phyloP scores from a whole-genome alignment of 148 eudicot genomes.

The Camellia granthamiana region DNA sequence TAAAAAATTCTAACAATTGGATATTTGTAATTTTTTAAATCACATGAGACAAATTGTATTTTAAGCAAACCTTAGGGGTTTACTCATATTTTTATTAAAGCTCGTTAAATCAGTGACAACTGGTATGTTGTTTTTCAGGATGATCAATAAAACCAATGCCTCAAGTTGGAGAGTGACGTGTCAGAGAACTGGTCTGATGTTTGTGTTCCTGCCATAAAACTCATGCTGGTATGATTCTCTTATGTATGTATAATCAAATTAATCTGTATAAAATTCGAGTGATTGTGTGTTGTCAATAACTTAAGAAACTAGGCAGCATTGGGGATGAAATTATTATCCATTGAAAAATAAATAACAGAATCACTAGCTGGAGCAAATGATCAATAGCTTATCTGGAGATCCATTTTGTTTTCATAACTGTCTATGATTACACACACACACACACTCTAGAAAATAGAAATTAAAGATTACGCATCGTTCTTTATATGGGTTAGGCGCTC shows the following conservation, averaged over 20 bases:
- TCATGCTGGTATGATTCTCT: not conserved
- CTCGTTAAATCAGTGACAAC: not conserved
- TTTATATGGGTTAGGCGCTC: not conserved
- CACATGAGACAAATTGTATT: no score
- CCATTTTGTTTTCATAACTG: no score
- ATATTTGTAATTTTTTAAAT: no score
- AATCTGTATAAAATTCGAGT: not conserved
- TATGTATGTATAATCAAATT: not conserved
- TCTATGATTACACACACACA: no score
- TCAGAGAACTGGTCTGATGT: not conserved
- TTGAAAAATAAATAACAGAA: not conserved
- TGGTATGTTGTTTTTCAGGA: not conserved
- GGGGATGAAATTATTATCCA: not conserved
- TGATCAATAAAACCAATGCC: not conserved
- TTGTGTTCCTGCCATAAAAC: not conserved
- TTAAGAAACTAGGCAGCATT: not conserved
- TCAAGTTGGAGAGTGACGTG: not conserved
- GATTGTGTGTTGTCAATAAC: not conserved
- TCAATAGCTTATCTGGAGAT: no score
- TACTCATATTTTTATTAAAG: no score
- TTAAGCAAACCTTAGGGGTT: no score
- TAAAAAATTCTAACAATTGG: no score
- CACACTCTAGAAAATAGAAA: no score
- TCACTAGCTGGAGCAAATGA: not conserved
- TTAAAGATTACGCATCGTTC: not conserved